These are phyloP conservation scores for Suhomyces canberraensis DNA, from an alignment of 805 yeast species.

Conservation along the genomic window DNA sequence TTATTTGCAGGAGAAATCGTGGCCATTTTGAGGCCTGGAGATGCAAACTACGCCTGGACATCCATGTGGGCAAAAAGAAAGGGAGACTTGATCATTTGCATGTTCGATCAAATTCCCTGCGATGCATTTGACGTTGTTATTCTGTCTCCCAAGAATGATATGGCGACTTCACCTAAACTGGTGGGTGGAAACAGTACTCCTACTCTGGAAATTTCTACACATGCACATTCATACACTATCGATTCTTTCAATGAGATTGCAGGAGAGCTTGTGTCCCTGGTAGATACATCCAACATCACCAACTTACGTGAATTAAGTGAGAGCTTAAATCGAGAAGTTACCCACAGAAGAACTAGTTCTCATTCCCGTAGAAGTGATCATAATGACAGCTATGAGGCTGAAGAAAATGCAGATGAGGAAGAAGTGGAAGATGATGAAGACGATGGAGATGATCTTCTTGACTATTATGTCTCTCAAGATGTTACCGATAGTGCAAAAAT, in stretches of 20 bases:
- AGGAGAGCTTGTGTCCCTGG: conserved; percentile 27
- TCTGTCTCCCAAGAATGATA: conserved; percentile 8
- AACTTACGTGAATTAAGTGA: conserved; percentile 22
- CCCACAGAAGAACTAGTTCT: conserved; percentile 1
- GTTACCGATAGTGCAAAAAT: conserved; percentile 31
- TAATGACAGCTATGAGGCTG: background rate
- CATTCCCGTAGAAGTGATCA: background rate
- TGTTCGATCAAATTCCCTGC: conserved; percentile 77
- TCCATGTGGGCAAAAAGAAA: conserved; percentile 86
- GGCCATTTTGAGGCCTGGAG: conserved; percentile 69
- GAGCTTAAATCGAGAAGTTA: conserved; percentile 24
- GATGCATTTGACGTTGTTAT: conserved; percentile 29
- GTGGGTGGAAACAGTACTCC: background rate
- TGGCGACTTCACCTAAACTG: background rate
- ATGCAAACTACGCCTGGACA: conserved; percentile 69
- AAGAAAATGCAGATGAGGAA: conserved; percentile 2
- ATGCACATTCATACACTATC: conserved; percentile 15
- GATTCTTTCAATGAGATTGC: conserved; percentile 31
- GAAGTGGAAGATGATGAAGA: conserved; percentile 3
- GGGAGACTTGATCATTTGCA: conserved; percentile 69
- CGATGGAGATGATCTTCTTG: conserved; percentile 12
- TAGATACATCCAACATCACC: conserved; percentile 13
- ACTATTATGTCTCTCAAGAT: conserved; percentile 19
- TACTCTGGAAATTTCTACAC: background rate
- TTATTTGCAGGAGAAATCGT: conserved; percentile 82